phyloP scores from a whole-genome alignment of 2,329 filamentous ascomycete species.

The Monilinia laxa region DNA sequence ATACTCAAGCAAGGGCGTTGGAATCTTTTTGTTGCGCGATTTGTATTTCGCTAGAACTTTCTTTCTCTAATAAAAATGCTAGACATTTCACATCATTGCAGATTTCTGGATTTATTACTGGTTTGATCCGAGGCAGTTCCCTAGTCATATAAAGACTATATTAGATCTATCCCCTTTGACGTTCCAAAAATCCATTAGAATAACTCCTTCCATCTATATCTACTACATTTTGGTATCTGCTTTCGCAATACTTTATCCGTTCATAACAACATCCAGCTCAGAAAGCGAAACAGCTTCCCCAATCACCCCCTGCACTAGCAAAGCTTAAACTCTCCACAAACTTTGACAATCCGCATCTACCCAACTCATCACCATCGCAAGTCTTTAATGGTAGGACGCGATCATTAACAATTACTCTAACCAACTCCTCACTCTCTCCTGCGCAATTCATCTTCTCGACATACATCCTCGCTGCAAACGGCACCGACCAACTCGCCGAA shows the following conservation, averaged over 20 bases:
- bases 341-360: slow-evolving; percentile 65
- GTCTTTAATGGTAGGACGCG: slow-evolving; percentile 69
- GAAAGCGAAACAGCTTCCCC: slow-evolving; percentile 61
- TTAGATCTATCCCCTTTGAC: not conserved
- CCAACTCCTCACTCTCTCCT: slow-evolving; percentile 61
- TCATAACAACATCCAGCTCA: not conserved
- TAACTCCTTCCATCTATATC: not conserved
- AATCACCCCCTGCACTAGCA: slow-evolving; percentile 68
- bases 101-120: no score
- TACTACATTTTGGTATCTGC: not conserved
- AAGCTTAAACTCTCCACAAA: slow-evolving; percentile 78
- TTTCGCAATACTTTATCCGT: not conserved
- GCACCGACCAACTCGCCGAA: slow-evolving; percentile 74
- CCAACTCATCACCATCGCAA: slow-evolving; percentile 68
- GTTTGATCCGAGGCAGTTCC: not conserved
- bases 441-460: slow-evolving; percentile 82
- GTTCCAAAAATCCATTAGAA: not conserved
- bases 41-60: slow-evolving; percentile 2
- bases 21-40: slow-evolving; percentile 7
- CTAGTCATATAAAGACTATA: not conserved
- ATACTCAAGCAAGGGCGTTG: slow-evolving; percentile 19
- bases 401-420: slow-evolving; percentile 81
- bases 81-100: not conserved
- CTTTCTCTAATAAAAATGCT: slow-evolving; percentile 1
- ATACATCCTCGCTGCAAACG: slow-evolving; percentile 78